phyloP scores from a whole-genome alignment of 1,284 basidiomycete species.

The Ganoderma lucidum region DNA sequence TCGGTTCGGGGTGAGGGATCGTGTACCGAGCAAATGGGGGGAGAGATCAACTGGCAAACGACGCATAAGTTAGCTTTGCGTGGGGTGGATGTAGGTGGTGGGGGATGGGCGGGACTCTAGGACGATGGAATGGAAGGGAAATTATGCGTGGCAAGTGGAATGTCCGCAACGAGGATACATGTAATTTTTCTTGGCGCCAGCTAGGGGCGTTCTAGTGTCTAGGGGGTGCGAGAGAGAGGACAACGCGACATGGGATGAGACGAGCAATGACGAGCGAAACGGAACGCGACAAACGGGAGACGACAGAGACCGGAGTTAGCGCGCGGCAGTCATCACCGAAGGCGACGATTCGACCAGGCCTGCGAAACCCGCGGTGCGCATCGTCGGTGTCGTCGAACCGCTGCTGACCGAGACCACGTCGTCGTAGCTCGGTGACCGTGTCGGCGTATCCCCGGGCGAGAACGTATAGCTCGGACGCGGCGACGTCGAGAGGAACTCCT shows the following conservation, averaged over 20 bases:
- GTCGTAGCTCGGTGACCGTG: conserved; percentile 43
- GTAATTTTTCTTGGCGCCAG: conserved; percentile 10
- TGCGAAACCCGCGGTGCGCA: conserved; percentile 23
- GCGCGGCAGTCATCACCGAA: conserved; percentile 27
- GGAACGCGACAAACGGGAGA: background rate
- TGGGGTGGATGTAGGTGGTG: background rate
- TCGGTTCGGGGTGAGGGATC: background rate
- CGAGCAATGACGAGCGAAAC: background rate
- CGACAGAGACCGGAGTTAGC: conserved; percentile 18
- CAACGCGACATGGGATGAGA: background rate
- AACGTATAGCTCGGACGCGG: conserved; percentile 35
- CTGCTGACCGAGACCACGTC: conserved; percentile 40
- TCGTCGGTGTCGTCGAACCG: conserved; percentile 40
- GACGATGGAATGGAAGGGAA: conserved; percentile 3
- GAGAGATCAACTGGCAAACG: background rate
- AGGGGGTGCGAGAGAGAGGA: background rate
- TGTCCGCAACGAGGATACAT: conserved; percentile 13
- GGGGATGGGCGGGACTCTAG: background rate
- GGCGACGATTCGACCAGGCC: conserved; percentile 24
- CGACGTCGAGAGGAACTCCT: conserved; percentile 50
- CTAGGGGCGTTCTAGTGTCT: background rate
- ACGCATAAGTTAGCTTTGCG: conserved; percentile 4
- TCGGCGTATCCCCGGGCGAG: conserved; percentile 38
- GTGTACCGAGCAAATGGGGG: background rate
- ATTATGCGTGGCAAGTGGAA: conserved; percentile 15